Conservation (phyloP, 164 flowering plant species). For the Protea cynaroides region DNA sequence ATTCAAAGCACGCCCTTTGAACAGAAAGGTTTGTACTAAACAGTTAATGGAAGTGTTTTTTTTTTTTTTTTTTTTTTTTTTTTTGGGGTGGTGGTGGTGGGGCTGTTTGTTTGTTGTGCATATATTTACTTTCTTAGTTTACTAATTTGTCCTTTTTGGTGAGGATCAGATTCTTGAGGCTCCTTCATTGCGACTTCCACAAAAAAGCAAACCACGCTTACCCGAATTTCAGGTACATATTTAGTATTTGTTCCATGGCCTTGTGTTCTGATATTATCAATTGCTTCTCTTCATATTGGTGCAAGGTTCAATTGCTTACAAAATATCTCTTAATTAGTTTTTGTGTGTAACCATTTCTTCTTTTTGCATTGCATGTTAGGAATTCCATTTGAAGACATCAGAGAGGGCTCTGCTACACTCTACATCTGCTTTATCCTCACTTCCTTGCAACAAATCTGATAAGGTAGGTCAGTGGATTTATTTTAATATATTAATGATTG, state of each 20-base stretch:
- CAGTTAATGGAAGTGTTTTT: constrained; percentile 5
- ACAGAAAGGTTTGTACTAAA: constrained; percentile 69
- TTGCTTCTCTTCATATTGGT: not conserved
- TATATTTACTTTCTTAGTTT: not conserved
- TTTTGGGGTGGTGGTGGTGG: too few relatives aligned
- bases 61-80: not conserved
- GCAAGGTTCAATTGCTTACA: not conserved
- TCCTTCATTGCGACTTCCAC: constrained; percentile 56
- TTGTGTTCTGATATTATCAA: not conserved
- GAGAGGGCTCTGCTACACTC: constrained; percentile 72
- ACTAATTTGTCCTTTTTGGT: not conserved
- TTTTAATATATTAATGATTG: too few relatives aligned
- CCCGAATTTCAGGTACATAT: constrained; percentile 67
- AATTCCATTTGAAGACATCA: constrained; percentile 67
- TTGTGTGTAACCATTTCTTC: not conserved
- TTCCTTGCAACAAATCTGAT: constrained; percentile 21
- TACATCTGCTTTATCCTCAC: constrained; percentile 29
- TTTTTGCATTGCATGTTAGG: constrained; percentile 39
- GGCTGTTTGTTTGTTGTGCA: not conserved
- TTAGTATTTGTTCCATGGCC: not conserved
- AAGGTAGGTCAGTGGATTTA: constrained; percentile 30
- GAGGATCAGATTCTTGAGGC: constrained; percentile 66
- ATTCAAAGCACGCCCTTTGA: constrained; percentile 86
- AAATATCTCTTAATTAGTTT: not conserved
- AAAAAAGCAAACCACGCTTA: constrained; percentile 56